A percentile compares a stretch with the other conserved stretches of the same genome.
Evolutionary conservation across 208 protist species (phyloP).

Genomic region (Zelonia costaricensis): DNA sequence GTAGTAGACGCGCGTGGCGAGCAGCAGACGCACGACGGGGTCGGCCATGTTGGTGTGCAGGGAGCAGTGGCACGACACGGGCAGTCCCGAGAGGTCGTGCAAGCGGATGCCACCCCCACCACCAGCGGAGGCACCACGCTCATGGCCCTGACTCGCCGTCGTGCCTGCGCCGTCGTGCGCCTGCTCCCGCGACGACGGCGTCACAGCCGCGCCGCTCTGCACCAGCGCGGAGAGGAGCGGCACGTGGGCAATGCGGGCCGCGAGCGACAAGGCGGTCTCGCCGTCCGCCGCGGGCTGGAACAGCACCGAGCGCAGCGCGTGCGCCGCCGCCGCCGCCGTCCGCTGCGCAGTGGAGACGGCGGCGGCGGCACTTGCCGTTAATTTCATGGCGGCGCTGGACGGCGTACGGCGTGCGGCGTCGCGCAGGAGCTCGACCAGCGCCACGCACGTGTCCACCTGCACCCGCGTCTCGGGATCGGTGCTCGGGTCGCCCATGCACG

Average conservation of each 20-base stretch:
- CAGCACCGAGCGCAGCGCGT: slow-evolving; percentile 20
- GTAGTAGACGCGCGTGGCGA: slow-evolving; percentile 76
- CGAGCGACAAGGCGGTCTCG: slow-evolving; percentile 66
- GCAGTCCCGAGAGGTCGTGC: not conserved
- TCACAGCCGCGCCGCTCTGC: slow-evolving; percentile 9
- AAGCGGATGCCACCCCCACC: not conserved
- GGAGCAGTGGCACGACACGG: not conserved
- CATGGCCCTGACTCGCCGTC: not conserved
- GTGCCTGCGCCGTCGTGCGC: not conserved
- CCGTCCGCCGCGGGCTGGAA: slow-evolving; percentile 39
- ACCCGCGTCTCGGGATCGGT: slow-evolving; percentile 30
- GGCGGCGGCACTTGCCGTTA: too few relatives aligned
- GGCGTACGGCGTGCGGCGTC: not conserved
- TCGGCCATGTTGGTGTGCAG: slow-evolving; percentile 24
- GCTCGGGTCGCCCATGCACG: slow-evolving; percentile 28
- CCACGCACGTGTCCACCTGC: slow-evolving; percentile 26
- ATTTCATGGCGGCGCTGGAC: too few relatives aligned
- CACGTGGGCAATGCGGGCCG: slow-evolving; percentile 54
- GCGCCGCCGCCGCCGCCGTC: not conserved
- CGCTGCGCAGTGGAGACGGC: not conserved
- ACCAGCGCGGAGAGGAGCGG: slow-evolving; percentile 40
- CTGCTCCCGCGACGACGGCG: not conserved
- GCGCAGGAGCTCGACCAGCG: slow-evolving; percentile 14
- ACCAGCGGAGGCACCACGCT: not conserved
- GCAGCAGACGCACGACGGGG: slow-evolving; percentile 35